Base-by-base conservation (phyloP, 106 monocot species). In the Amphibolis antarctica region DNA sequence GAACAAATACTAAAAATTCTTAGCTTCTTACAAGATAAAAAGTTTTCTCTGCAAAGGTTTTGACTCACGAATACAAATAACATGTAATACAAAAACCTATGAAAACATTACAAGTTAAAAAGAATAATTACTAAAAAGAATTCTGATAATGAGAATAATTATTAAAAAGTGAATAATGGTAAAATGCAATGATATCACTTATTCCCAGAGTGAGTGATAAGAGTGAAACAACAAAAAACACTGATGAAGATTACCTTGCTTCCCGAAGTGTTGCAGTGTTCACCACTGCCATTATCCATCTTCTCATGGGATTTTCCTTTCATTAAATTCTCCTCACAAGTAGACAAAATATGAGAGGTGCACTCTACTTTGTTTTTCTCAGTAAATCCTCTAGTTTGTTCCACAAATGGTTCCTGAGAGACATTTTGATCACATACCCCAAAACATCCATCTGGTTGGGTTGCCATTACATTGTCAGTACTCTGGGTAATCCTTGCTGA, bases 181-280 rank as follows among this genome's bases (percentile, higher is more conserved):
- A 14, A 14, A 17, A 15, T 17, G n/a, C 12, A 3, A 49, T 19
- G 13, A 49, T 49, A 4, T 49, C 18, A 10, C 17, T 12, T 14
- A 19, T 14, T 12, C n/a, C 49, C 49, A 49, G 49, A 10, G 49
- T 49, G 17, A 49, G n/a, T 15, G 17, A 49, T 3, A 49, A 49
- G 13, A 49, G n/a, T 10, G 3, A 49, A 49, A 14, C 49, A 17
- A 49, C n/a, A 17, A 4, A 36, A 36, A 36, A 36, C 49, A 4
- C 49, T 17, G 17, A 49, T 19, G n/a, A 49, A 49, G 26, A 46
- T 25, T 80, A 86, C 86, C 86, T 80, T 80, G 56, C 65, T 55
- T 28, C 22, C 73, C 51, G 62, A 18, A 54, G 70, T 27, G 46
- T 68, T 43, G 57, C 12, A 36, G 36, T 52, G 12, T 49, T 55